A percentile compares a stretch with the other conserved stretches of the same genome.
These are phyloP conservation scores for Globisporangium abappressorium DNA, from an alignment of 352 stramenopile species.

Conservation along the genomic window DNA sequence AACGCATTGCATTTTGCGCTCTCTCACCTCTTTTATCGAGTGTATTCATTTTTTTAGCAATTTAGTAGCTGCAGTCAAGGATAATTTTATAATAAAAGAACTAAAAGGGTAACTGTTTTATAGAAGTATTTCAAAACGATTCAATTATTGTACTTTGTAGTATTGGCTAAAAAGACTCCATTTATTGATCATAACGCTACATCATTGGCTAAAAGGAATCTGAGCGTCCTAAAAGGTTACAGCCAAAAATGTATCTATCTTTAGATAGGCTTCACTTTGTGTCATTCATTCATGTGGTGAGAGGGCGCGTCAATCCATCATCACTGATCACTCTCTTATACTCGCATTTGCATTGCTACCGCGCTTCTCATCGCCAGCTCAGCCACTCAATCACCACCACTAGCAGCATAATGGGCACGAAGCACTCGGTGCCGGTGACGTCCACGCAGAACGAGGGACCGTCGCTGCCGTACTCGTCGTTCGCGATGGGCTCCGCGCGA, in stretches of 20 bases:
- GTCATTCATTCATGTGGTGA: neutral
- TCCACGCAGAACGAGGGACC: constrained; percentile 21
- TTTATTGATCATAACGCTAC: neutral
- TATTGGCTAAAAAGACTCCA: neutral
- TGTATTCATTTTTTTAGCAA: neutral
- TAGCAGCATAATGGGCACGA: constrained; percentile 46
- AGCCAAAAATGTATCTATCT: constrained; percentile 1
- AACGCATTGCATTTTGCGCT: neutral
- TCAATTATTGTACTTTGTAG: neutral
- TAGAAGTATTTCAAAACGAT: neutral
- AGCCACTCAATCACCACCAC: neutral
- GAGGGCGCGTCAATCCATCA: neutral
- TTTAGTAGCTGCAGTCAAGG: too few relatives aligned
- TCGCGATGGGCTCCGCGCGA: neutral
- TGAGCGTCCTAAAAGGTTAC: neutral
- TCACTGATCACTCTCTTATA: neutral
- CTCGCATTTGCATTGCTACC: neutral
- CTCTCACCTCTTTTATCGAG: neutral
- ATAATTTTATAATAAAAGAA: neutral
- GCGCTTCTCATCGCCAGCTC: neutral
- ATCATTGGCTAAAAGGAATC: neutral
- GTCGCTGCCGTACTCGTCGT: constrained; percentile 17
- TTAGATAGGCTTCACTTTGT: neutral
- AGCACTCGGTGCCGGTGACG: constrained; percentile 54
- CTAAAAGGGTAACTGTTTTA: neutral